Evolutionary conservation across 257 asterid species (phyloP), one percentile per base, ranked within the genome.

Genomic region (Craterostigma plantagineum): DNA sequence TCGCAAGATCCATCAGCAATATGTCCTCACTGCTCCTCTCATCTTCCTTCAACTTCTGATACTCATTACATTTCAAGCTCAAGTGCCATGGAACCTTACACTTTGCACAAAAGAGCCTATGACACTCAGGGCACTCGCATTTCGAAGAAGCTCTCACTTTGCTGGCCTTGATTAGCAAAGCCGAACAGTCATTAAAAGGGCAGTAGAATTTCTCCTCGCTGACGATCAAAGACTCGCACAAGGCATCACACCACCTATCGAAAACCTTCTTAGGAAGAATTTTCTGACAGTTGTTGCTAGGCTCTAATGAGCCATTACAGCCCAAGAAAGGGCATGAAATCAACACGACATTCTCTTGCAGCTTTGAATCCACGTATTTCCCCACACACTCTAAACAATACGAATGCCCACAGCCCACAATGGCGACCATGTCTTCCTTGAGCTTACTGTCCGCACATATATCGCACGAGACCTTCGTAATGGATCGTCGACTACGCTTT

Each of bases 191-290:
- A 55, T 63, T 73, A 43, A 15, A 71, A 0, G 93, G 93, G 60
- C 86, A 81, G 14, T 77, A 77, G 11, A 71, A 67, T 45, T 34
- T 71, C 62, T 77, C 70, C 5, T 67, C 46, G 1, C 45, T 73
- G 54, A 74, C 38, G 51, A 81, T 57, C 60, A 64, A 0, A 0
- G 78, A 69, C 56, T 85, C 96, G 0, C 90, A 72, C 39, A 77
- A 51, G 0, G 66, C 92, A 17, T 72, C 87, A 0, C 83, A 84
- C 94, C 92, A 81, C 58, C 83, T 48, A 35, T 74, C 87, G 30
- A 81, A 67, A 11, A 81, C 87, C 30, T 60, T 42, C 35, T 60
- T 48, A 3, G 94, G 81, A 44, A 77, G 61, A n/a, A 81, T 66
- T 0, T 65, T 46, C 14, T 71, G 77, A 50, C 92, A 81, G 11